A percentile compares a stretch with the other conserved stretches of the same genome.
Evolutionary conservation across 208 protist genomes (phyloP).

Genomic region (Lotmaria passim): DNA sequence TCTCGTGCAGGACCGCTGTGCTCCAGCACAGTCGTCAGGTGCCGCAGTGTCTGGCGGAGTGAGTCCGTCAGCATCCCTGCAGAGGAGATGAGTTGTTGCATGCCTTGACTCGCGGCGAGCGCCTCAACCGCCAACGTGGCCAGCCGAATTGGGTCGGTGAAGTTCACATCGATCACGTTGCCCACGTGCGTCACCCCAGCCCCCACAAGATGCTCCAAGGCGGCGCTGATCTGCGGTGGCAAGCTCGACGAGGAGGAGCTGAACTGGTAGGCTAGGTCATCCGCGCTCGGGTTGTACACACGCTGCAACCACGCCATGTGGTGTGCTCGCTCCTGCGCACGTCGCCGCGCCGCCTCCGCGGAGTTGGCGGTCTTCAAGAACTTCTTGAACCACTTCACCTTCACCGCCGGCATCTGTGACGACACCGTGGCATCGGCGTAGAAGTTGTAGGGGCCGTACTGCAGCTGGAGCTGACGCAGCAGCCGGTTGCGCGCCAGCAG

Average conservation of each 20-base stretch:
- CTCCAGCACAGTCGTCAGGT: slow-evolving; percentile 32
- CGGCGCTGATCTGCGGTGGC: background rate
- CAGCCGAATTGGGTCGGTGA: slow-evolving; percentile 34
- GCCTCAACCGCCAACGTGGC: slow-evolving; percentile 40
- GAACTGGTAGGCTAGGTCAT: slow-evolving; percentile 22
- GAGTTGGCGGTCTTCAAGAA: slow-evolving; percentile 20
- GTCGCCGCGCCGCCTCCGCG: slow-evolving; percentile 21
- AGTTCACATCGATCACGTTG: slow-evolving; percentile 32
- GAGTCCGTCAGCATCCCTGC: slow-evolving; percentile 35
- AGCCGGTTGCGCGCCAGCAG: slow-evolving; percentile 15
- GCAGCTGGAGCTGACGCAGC: slow-evolving; percentile 28
- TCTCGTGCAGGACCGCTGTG: no score
- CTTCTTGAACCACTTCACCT: slow-evolving; percentile 38
- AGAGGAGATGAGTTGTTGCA: slow-evolving; percentile 41
- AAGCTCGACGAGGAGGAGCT: background rate
- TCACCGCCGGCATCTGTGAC: slow-evolving; percentile 9
- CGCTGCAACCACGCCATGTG: slow-evolving; percentile 24
- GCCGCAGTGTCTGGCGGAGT: slow-evolving; percentile 33
- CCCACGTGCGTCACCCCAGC: slow-evolving; percentile 26
- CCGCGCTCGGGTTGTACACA: slow-evolving; percentile 16
- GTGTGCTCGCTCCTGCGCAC: slow-evolving; percentile 25
- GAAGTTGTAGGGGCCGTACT: slow-evolving; percentile 19
- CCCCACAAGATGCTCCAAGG: slow-evolving; percentile 20
- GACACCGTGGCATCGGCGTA: slow-evolving; percentile 11
- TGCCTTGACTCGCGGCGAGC: slow-evolving; percentile 24